Base-by-base conservation (phyloP, 1,284 basidiomycete species). In the Ustilago vetiveriae region DNA sequence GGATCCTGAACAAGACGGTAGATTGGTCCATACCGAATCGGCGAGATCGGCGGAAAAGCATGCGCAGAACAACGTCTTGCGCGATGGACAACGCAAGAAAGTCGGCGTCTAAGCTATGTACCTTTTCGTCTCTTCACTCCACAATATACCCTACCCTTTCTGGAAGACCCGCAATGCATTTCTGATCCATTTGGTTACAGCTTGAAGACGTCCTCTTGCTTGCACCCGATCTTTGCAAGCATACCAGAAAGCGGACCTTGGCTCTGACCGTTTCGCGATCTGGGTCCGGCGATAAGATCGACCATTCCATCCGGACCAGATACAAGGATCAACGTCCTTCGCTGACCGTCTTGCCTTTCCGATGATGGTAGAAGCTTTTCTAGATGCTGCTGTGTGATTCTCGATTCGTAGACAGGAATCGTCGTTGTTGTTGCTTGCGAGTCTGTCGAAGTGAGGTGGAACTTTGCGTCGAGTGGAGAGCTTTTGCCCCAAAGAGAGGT, bases 231-330 rank as follows among this genome's bases (percentile, higher is more conserved):
- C 5, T 21, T 21, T 7, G 46, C 39, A 13, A 74, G 51, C 6
- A 59, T 39, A 23, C 72, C 72, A 6, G 24, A 24, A 7, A 74
- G 56, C 8, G 29, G 27, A n/a, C 72, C 70, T 41, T 73, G 70
- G 13, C 32, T 38, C 29, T 50, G 46, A 24, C 66, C 66, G 39
- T 73, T 51, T 27, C 62, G 37, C 19, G 60, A 52, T 35, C 62
- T 69, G 23, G 64, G 49, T 8, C 72, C 72, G 0, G 72, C 62
- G 5, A 75, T 36, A 4, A 51, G 30, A 3, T 49, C 44, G 4
- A 75, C 62, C 69, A 75, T 72, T 5, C 49, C 66, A 40, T 75
- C 72, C 0, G 72, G 72, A 3, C 72, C 72, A 11, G 57, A 63
- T n/a, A 75, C 66, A 2, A 75, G 49, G 4, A 75, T 40, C 8